Evolutionary conservation across 164 flowering plant species (phyloP), one percentile per base, ranked within the genome.

Genomic region (Brasenia schreberi): DNA sequence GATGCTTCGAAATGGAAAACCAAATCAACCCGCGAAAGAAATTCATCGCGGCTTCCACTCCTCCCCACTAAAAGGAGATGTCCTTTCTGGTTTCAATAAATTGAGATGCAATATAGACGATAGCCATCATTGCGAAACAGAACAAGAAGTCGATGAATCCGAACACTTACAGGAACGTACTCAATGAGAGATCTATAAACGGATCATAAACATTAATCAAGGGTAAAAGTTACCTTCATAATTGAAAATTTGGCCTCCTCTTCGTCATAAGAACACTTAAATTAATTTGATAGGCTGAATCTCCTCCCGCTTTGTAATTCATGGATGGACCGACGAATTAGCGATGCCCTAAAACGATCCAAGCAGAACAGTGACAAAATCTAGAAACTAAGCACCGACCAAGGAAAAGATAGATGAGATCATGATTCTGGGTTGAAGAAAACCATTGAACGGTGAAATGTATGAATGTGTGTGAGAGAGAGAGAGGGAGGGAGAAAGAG

Each of bases 181-280:
- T 23, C 27, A 23, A 23, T 23, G 53, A 45, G 53, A 45, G 12
- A 7, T 12, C 7, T 12, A 45, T 12, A 45, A 45, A 7, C 53
- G 53, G 53, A 5, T 45, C 7, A 45, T 12, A 45, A 45, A 45
- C 53, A 45, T 7, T 7, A 45, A 12, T 7, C 7, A 7, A 45
- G 1, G 12, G 5, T 7, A 45, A 12, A 45, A 0, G 7, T 5
- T 63, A 89, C 97, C 96, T 91, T 91, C 61, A 85, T 85, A 0
- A 93, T 74, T 53, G 87, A 87, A 67, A 94, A 91, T 19, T 89
- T 59, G 66, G 92, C 99, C 12, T 89, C 99, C 18, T 92, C 99
- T 6, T 94, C 99, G 60, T 95, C 99, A 44, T 92, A 16, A 91
- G 77, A 61, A 89, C 97, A 64, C 85, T 97, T 70, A 87, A 95